Evolutionary conservation across 495 filamentous ascomycete species (phyloP), one percentile per base, ranked within the genome.

Genomic region (Echria macrotheca): DNA sequence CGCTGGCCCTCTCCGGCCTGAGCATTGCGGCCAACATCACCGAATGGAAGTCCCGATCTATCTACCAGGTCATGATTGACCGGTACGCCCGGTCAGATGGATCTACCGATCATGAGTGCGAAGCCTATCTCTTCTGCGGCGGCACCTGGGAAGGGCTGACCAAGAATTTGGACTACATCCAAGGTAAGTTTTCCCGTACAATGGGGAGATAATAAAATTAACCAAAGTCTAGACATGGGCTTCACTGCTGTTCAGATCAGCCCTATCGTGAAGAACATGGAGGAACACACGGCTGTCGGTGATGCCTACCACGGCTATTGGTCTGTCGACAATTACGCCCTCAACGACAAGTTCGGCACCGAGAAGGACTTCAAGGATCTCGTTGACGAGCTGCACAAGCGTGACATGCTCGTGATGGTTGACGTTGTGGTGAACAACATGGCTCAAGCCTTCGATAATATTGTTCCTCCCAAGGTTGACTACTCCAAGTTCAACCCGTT

Each of bases 181-280:
- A 61, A 33, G 57, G 60, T 63, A 48, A 36, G 56, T 17, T n/a
- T n/a, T n/a, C n/a, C n/a, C n/a, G n/a, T n/a, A n/a, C n/a, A n/a
- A n/a, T n/a, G n/a, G n/a, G n/a, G n/a, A n/a, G n/a, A n/a, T n/a
- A n/a, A n/a, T n/a, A n/a, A n/a, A n/a, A n/a, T n/a, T n/a, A n/a
- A n/a, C n/a, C n/a, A 19, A 81, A 49, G 79, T 87, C 54, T 76
- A 87, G 59, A 72, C 42, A 85, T 91, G 82, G 85, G 87, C 31
- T 90, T 93, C 57, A 83, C 82, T 43, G 85, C 87, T 17, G 74
- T 91, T 48, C 90, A 86, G 84, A 93, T 91, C 53, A 85, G 84
- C 4, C 87, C 86, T 2, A 74, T 91, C 18, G 82, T 83, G 17
- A 67, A 72, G 35, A 80, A 89, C 52, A 56, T 86, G 10, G 58